Base-by-base conservation (phyloP, 2,329 filamentous ascomycete genomes). In the Stemphylium vesicarium region DNA sequence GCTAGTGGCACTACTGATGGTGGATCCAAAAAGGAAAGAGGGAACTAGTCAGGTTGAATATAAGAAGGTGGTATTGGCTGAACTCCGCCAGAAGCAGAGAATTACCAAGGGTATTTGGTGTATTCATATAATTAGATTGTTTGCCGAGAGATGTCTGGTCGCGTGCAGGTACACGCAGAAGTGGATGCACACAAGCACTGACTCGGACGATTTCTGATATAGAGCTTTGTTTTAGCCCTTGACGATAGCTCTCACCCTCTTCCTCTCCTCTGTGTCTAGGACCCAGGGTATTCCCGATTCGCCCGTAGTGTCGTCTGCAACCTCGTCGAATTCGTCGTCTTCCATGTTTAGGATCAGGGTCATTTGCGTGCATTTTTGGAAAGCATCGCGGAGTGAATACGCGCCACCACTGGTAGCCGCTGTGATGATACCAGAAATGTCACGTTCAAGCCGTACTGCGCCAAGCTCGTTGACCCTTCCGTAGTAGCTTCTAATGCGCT, bases 271-370 rank as follows among this genome's bases (percentile, higher is more conserved):
- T 37, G 83, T 82, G 54, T 82, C 88, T 59, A 93, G 66, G 40
- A 88, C 83, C 89, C 89, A 92, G 45, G 83, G 81, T 69, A 95
- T 86, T 10, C 85, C 89, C 12, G 81, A 77, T 50, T 84, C 81
- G 56, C 75, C 72, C 43, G 77, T 72, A 29, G 80, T 76, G 36
- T 82, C 77, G 6, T 75, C 69, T 35, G 77, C 73, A 35, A 93
- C 76, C 75, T 95, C 92, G 42, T 94, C 90, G 90, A 92, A 96
- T 76, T 97, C 94, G 53, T 97, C 93, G 31, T 95, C 91, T 72
- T 97, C 93, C 92, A 97, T 96, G 65, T 93, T 94, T 72, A 94
- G 87, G 13, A 96, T 86, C 81, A 96, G 86, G 53, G 90, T 85
- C 66, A 96, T 88, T 81, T 97, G 92, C 55, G 84, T 82, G 53